Base-by-base conservation (phyloP, 345 rosid genomes). In the Psidium friedrichsthalianum region DNA sequence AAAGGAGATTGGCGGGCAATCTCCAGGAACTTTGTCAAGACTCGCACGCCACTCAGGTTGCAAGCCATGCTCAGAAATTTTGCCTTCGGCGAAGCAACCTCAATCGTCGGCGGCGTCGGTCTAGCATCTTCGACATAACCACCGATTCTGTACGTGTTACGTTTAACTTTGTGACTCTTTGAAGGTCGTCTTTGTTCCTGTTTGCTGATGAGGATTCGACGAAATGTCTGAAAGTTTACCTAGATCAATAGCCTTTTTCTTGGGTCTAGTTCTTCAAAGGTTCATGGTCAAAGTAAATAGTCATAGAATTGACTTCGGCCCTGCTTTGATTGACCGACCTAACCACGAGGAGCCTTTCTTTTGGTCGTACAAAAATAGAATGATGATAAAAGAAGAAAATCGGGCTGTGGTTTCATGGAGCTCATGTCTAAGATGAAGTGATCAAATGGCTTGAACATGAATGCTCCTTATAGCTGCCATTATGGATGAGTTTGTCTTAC, bases 1-100 rank as follows among this genome's bases (percentile, higher is more conserved):
- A 97, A 92, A 87, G 98, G 98, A 57, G 99, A 95, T 85, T 95
- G 98, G 99, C 95, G 96, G 86, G 98, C 98, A 44, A 97, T 97
- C 49, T 97, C 99, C 8, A 90, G 93, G 58, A 97, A 92, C 88
- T 97, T 93, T 85, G 99, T 97, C 22, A 95, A 94, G 91, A 92
- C 91, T 64, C 90, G 99, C 56, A 97, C 98, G 3, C 97, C 6
- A 95, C 99, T 0, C 99, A 95, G 90, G 99, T 97, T 21, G 99
- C 99, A 8, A 97, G 99, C 84, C 99, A 97, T 53, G 99, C 99
- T 86, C 99, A 97, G 92, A 97, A 97, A 76, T 95, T 95, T 86
- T 97, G 94, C 61, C 95, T 95, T 84, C 94, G 98, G 44, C 93
- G 95, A 13, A 91, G 86, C 85, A 97, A 93, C 88, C 92, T 94